phyloP scores from a whole-genome alignment of 768 basidiomycete genomes.

The Mycena kentingensis region DNA sequence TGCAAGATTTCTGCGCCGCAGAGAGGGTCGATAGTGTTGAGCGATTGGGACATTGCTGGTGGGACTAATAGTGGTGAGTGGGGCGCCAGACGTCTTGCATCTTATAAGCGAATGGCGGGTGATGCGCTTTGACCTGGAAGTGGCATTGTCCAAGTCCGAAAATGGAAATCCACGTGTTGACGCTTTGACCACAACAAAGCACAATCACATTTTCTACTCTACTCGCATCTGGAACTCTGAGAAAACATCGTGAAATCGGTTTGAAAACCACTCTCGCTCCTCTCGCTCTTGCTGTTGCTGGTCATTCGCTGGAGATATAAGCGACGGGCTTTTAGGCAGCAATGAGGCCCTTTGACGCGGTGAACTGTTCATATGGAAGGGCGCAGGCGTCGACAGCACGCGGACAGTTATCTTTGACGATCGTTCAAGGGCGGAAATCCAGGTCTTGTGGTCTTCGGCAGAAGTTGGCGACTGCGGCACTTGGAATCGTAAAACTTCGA shows the following conservation, averaged over 20 bases:
- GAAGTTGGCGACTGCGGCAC: constrained; percentile 5
- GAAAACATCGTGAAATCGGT: constrained; percentile 19
- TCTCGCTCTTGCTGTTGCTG: constrained; percentile 18
- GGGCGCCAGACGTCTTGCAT: too few relatives aligned
- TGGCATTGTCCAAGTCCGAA: too few relatives aligned
- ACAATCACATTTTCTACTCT: too few relatives aligned
- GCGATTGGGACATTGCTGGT: too few relatives aligned
- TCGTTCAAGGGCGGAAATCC: constrained; percentile 15
- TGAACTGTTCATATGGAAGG: not conserved
- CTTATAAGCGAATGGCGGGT: too few relatives aligned
- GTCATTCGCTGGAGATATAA: constrained; percentile 9
- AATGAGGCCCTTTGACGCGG: not conserved
- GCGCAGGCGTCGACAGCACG: constrained; percentile 9
- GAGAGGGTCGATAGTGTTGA: too few relatives aligned
- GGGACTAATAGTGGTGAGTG: too few relatives aligned
- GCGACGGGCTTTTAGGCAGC: constrained; percentile 23
- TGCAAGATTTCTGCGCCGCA: too few relatives aligned
- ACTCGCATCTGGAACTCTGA: constrained; percentile 16
- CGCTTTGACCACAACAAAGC: too few relatives aligned
- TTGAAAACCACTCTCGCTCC: constrained; percentile 20
- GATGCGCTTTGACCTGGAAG: too few relatives aligned
- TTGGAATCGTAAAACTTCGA: constrained; percentile 17
- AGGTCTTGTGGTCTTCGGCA: constrained; percentile 13
- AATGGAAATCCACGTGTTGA: too few relatives aligned
- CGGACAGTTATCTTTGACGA: constrained; percentile 17